Conservation (phyloP, 2,329 filamentous ascomycete genomes). For the Diaporthe ilicicola region DNA sequence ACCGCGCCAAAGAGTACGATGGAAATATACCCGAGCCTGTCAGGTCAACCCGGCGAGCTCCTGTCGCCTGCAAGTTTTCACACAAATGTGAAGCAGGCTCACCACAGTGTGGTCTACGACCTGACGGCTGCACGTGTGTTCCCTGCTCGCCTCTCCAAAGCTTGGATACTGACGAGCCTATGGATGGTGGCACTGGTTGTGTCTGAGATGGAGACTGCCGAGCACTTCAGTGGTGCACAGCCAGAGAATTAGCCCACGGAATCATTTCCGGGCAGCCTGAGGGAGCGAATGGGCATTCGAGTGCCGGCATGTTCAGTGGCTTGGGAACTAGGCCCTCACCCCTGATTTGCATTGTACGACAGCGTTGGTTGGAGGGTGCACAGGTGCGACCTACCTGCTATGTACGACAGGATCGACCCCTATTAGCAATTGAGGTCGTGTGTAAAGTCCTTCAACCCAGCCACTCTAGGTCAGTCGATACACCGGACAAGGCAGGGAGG, state of each 20-base stretch:
- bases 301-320: neutral
- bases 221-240: neutral
- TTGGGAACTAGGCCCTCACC: neutral
- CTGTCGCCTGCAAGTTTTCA: neutral
- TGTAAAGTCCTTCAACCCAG: neutral
- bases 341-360: conserved; percentile 2
- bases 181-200: neutral
- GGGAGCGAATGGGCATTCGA: neutral
- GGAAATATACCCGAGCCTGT: neutral
- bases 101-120: neutral
- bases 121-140: neutral
- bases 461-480: neutral
- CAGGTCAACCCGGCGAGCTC: neutral
- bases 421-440: neutral
- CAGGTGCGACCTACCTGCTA: neutral
- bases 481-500: neutral
- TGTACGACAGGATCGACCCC: neutral
- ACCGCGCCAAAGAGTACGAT: neutral
- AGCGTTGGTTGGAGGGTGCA: neutral
- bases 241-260: neutral
- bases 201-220: neutral
- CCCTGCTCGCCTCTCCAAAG: neutral
- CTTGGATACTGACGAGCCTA: neutral
- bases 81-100: too few relatives aligned
- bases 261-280: neutral